These are phyloP conservation scores for Metarhizium humberi DNA, from an alignment of 2,329 filamentous ascomycete species.

Conservation along the genomic window DNA sequence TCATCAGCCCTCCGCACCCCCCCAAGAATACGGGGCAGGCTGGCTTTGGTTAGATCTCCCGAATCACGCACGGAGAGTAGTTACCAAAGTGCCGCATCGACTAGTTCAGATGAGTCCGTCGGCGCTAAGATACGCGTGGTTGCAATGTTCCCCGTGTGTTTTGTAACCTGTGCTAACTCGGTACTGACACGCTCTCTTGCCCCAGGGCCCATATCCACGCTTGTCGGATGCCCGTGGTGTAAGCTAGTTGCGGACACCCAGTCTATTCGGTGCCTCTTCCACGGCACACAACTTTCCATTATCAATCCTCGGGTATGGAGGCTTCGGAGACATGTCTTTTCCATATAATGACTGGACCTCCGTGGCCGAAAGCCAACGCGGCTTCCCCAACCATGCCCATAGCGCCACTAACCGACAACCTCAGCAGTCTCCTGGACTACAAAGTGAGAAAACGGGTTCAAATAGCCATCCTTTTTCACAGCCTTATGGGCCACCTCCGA, in stretches of 20 bases:
- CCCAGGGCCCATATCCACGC: conserved; percentile 6
- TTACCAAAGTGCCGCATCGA: conserved; percentile 5
- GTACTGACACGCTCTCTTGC: conserved; percentile 8
- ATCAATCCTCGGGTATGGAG: conserved; percentile 8
- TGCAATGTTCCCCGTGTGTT: neutral
- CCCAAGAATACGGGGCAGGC: conserved; percentile 1
- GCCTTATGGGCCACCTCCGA: neutral
- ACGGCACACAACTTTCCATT: conserved; percentile 9
- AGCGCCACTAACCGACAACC: neutral
- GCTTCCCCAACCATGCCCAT: conserved; percentile 8
- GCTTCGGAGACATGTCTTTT: conserved; percentile 14
- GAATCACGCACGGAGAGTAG: conserved; percentile 4
- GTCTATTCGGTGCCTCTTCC: conserved; percentile 12
- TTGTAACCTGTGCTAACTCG: conserved; percentile 1
- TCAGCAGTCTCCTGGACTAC: neutral
- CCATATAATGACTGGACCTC: conserved; percentile 14
- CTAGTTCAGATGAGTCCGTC: conserved; percentile 9
- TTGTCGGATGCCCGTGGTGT: conserved; percentile 8
- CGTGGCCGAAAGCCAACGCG: conserved; percentile 11
- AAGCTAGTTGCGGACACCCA: conserved; percentile 3
- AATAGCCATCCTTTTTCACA: neutral
- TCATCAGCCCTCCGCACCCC: neutral
- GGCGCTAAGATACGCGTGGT: conserved; percentile 8
- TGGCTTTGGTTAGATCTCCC: conserved; percentile 4
- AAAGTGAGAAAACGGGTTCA: neutral